These are phyloP conservation scores for maize (Zea mays) DNA, from an alignment of 176 grass and related monocot genomes.

Conservation along the genomic window DNA sequence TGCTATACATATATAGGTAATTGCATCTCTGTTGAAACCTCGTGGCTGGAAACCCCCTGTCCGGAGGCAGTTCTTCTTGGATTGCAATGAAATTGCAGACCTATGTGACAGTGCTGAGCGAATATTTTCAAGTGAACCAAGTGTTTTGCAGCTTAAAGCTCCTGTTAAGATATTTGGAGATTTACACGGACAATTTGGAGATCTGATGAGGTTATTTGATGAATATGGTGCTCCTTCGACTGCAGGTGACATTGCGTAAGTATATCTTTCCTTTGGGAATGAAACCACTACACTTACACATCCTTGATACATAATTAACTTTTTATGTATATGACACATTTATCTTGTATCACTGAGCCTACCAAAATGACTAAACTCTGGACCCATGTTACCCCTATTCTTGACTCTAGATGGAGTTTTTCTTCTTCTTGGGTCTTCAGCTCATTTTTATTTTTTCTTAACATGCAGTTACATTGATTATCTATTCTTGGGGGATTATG, in stretches of 20 bases:
- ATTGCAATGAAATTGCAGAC: constrained; percentile 98
- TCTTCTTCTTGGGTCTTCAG: constrained; percentile 11
- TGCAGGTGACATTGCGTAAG: constrained; percentile 95
- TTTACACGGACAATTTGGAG: constrained; percentile 97
- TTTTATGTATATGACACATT: not conserved
- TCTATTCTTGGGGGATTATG: constrained; percentile 99
- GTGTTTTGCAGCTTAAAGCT: constrained; percentile 89
- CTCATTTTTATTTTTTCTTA: constrained; percentile 30
- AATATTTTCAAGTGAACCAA: constrained; percentile 95
- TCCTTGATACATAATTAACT: constrained; percentile 16
- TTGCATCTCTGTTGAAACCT: constrained; percentile 88
- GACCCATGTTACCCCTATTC: constrained; percentile 1
- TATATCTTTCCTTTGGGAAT: constrained; percentile 25
- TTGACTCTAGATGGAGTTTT: constrained; percentile 22
- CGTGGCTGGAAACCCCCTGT: constrained; percentile 97
- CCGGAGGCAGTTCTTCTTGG: constrained; percentile 90
- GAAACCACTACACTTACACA: not conserved
- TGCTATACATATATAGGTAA: constrained; percentile 59
- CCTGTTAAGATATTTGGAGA: constrained; percentile 98
- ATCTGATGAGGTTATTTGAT: constrained; percentile 96
- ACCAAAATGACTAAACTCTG: constrained; percentile 21
- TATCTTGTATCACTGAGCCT: constrained; percentile 14
- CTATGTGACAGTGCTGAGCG: constrained; percentile 91
- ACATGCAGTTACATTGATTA: constrained; percentile 97
- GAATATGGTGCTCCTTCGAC: constrained; percentile 99